These are phyloP conservation scores for Paramecium primaurelia DNA, from an alignment of 73 alveolate genomes.

Conservation along the genomic window DNA sequence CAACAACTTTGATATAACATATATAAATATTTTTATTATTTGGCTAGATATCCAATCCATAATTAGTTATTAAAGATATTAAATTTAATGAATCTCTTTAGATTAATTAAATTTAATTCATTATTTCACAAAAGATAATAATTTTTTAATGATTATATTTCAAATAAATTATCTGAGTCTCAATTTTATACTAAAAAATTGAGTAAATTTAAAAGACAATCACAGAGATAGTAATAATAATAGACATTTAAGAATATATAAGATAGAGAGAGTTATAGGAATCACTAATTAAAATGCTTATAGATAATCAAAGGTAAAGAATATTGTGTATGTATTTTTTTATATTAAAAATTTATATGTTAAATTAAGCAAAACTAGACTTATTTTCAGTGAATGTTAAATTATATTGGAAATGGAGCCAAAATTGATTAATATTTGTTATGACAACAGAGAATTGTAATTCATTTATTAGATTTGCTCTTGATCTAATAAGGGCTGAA, in stretches of 20 bases:
- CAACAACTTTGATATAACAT: background rate
- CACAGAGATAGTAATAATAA: background rate
- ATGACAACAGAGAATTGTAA: background rate
- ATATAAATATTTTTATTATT: no score
- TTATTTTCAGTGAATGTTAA: background rate
- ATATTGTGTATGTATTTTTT: background rate
- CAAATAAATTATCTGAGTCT: background rate
- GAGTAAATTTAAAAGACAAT: background rate
- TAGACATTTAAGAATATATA: background rate
- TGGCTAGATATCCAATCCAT: background rate
- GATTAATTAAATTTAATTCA: background rate
- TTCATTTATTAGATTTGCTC: background rate
- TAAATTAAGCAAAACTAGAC: background rate
- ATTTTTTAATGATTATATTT: background rate
- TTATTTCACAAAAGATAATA: no score
- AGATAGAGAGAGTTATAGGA: background rate
- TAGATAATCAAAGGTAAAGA: background rate
- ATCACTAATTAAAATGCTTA: background rate
- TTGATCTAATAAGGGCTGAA: background rate
- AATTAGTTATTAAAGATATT: no score
- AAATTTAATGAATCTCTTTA: background rate
- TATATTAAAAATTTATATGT: background rate
- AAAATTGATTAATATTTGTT: background rate
- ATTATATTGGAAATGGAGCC: background rate
- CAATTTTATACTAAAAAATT: background rate